Evolutionary conservation across 1,139 yeast genomes (phyloP).

Genomic region (Magnusiomyces suaveolens): DNA sequence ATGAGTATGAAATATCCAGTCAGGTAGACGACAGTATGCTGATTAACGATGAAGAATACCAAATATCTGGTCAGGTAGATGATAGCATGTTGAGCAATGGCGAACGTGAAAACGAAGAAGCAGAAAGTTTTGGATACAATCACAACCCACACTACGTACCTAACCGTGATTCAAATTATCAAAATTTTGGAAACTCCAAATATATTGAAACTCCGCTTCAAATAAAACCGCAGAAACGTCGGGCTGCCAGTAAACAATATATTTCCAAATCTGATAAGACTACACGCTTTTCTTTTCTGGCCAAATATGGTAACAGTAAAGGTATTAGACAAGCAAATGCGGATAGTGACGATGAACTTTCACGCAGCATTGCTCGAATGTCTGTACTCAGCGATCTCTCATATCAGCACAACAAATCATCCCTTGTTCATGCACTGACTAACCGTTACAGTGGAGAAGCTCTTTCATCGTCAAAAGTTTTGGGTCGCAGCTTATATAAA

Average conservation of each 20-base stretch:
- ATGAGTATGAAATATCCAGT: not conserved
- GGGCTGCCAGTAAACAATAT: too few relatives aligned
- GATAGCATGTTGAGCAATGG: not conserved
- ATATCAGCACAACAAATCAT: not conserved
- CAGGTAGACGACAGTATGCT: not conserved
- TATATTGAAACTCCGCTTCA: too few relatives aligned
- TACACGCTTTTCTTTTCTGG: too few relatives aligned
- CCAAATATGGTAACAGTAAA: too few relatives aligned
- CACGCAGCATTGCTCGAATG: not conserved
- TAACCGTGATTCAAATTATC: too few relatives aligned
- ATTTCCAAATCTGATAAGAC: too few relatives aligned
- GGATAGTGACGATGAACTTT: not conserved
- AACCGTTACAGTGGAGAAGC: not conserved
- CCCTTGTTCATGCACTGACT: not conserved
- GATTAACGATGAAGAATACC: not conserved
- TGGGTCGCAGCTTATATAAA: not conserved
- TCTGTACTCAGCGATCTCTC: constrained; percentile 1
- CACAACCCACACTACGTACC: too few relatives aligned
- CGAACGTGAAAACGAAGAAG: not conserved
- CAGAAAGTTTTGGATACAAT: not conserved
- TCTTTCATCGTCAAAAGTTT: not conserved
- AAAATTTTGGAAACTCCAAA: too few relatives aligned
- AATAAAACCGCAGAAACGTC: too few relatives aligned
- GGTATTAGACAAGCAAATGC: too few relatives aligned
- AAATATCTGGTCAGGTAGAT: too few relatives aligned